Percentiles rank a stretch among this genome's conserved stretches.
These are phyloP conservation scores for Thermomucor indicae-seudaticae DNA, from an alignment of 371 early-diverging fungal species.

Conservation along the genomic window DNA sequence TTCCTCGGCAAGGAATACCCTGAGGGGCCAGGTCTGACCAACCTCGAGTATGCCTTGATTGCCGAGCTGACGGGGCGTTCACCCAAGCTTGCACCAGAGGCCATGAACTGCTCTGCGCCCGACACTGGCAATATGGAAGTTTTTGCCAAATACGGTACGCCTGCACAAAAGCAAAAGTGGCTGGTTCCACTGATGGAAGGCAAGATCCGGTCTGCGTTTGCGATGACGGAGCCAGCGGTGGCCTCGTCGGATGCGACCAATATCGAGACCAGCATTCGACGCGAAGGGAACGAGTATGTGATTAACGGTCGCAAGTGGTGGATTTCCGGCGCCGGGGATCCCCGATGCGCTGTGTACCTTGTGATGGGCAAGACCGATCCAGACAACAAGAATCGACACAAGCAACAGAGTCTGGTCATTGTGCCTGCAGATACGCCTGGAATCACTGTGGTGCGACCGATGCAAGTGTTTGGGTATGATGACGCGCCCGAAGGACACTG, in stretches of 20 bases:
- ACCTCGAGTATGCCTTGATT: constrained; percentile 90
- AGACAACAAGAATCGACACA: constrained; percentile 65
- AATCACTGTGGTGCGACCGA: constrained; percentile 78
- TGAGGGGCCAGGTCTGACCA: constrained; percentile 86
- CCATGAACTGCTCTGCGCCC: constrained; percentile 92
- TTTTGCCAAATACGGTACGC: constrained; percentile 89
- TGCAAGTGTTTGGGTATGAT: constrained; percentile 92
- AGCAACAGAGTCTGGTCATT: constrained; percentile 86
- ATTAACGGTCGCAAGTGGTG: constrained; percentile 97
- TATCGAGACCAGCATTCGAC: constrained; percentile 79
- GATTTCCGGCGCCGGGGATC: constrained; percentile 94
- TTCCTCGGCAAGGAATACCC: constrained; percentile 76
- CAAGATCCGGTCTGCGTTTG: constrained; percentile 93
- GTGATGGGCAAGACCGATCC: constrained; percentile 88
- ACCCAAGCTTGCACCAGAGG: constrained; percentile 76
- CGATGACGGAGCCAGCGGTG: constrained; percentile 95
- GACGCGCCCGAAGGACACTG: constrained; percentile 95
- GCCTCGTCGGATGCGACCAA: constrained; percentile 97
- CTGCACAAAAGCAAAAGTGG: constrained; percentile 83
- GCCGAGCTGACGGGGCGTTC: constrained; percentile 87
- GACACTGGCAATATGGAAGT: constrained; percentile 99
- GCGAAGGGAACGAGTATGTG: constrained; percentile 67
- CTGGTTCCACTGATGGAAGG: constrained; percentile 84
- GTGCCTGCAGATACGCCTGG: constrained; percentile 90
- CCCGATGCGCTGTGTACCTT: constrained; percentile 83